A percentile compares a stretch with the other conserved stretches of the same genome.
Evolutionary conservation across 768 basidiomycete species (phyloP).

Genomic region (Mycena indigotica): DNA sequence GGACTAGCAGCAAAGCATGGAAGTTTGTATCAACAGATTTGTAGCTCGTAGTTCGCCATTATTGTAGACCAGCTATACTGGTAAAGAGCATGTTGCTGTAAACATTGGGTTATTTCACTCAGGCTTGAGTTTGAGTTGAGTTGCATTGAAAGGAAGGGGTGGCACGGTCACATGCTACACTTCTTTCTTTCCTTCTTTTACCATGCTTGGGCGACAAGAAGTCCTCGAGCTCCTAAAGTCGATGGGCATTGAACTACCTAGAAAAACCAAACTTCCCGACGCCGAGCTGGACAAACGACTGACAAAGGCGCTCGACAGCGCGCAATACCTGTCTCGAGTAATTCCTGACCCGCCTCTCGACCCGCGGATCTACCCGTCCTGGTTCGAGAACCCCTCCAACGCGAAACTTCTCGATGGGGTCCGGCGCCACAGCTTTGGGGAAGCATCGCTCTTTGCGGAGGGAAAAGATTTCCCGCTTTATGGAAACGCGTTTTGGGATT

Average conservation of each 20-base stretch:
- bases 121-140: too few relatives aligned
- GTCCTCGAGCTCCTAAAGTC: neutral
- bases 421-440: neutral
- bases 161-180: too few relatives aligned
- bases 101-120: too few relatives aligned
- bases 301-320: conserved; percentile 4
- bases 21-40: too few relatives aligned
- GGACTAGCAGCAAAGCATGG: too few relatives aligned
- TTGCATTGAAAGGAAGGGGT: too few relatives aligned
- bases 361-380: neutral
- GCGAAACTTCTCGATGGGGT: neutral
- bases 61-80: too few relatives aligned
- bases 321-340: conserved; percentile 13
- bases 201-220: conserved; percentile 2
- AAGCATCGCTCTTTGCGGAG: conserved; percentile 1
- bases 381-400: neutral
- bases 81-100: too few relatives aligned
- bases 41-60: too few relatives aligned
- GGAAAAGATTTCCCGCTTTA: conserved; percentile 3
- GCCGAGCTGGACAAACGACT: conserved; percentile 11
- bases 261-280: conserved; percentile 2
- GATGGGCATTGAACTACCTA: conserved; percentile 9
- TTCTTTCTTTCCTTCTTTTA: neutral
- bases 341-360: conserved; percentile 7
- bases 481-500: conserved; percentile 4